phyloP scores from a whole-genome alignment of 2,329 filamentous ascomycete species.

The Stagonosporopsis rhizophila region DNA sequence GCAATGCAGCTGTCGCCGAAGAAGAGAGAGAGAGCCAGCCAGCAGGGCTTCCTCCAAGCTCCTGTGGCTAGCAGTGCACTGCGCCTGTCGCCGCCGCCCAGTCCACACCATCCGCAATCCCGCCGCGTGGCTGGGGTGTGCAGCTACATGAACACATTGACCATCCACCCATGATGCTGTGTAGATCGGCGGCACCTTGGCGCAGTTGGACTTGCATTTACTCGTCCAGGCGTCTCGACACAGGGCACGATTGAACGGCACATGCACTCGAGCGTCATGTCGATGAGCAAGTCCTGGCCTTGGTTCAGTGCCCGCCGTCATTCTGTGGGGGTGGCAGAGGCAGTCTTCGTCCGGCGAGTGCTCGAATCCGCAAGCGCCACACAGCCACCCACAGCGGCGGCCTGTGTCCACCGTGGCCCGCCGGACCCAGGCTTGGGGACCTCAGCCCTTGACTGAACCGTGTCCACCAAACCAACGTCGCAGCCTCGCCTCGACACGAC shows the following conservation, averaged over 20 bases:
- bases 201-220: not conserved
- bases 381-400: constrained; percentile 7
- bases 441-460: constrained; percentile 8
- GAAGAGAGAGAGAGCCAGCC: not conserved
- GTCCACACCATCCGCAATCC: not conserved
- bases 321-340: not conserved
- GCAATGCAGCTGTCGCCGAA: not conserved
- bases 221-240: not conserved
- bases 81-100: not conserved
- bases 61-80: not conserved
- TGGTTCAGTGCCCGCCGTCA: not conserved
- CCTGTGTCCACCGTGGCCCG: constrained; percentile 6
- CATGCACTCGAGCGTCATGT: not conserved
- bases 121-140: constrained; percentile 3
- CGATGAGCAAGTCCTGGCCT: not conserved
- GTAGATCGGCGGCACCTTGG: constrained; percentile 5
- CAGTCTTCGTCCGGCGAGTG: not conserved
- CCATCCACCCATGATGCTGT: too few relatives aligned
- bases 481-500: constrained; percentile 2
- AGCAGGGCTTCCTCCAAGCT: not conserved
- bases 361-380: not conserved
- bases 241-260: not conserved
- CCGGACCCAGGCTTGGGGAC: constrained; percentile 5
- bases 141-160: constrained; percentile 7
- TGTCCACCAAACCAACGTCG: constrained; percentile 13